phyloP scores from a whole-genome alignment of 2,329 filamentous ascomycete genomes.

The Rhinocladiella similis region DNA sequence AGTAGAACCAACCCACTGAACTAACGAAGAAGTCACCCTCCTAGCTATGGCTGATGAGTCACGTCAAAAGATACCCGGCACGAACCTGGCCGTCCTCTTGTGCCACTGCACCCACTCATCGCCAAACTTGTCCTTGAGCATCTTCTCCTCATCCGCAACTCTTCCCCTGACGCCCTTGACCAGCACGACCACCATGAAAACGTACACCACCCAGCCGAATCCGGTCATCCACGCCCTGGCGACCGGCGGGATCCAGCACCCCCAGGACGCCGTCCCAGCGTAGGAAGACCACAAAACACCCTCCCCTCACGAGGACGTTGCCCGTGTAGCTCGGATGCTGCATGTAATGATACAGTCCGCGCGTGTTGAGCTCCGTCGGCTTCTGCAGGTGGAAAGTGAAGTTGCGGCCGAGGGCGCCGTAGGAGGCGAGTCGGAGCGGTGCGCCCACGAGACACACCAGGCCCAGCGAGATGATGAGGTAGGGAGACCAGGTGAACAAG shows the following conservation, averaged over 20 bases:
- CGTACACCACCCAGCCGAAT: slow-evolving; percentile 10
- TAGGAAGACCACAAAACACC: slow-evolving; percentile 32
- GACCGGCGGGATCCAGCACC: slow-evolving; percentile 38
- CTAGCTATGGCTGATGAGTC: too few relatives aligned
- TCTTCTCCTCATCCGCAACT: slow-evolving; percentile 52
- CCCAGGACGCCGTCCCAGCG: slow-evolving; percentile 41
- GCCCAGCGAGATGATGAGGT: background rate
- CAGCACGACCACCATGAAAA: slow-evolving; percentile 4
- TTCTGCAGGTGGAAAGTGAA: slow-evolving; percentile 55
- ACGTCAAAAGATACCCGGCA: slow-evolving; percentile 46
- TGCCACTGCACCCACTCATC: slow-evolving; percentile 53
- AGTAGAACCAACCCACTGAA: too few relatives aligned
- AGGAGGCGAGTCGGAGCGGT: slow-evolving; percentile 41
- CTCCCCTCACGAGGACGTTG: slow-evolving; percentile 34
- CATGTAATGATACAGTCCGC: slow-evolving; percentile 50
- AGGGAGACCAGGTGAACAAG: background rate
- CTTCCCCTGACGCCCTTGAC: slow-evolving; percentile 34
- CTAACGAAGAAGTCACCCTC: too few relatives aligned
- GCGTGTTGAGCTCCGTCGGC: slow-evolving; percentile 49
- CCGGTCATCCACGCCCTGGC: slow-evolving; percentile 17
- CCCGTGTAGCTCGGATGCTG: slow-evolving; percentile 58
- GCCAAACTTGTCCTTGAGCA: slow-evolving; percentile 51
- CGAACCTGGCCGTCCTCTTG: slow-evolving; percentile 48
- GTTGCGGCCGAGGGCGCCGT: slow-evolving; percentile 48
- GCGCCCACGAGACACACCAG: slow-evolving; percentile 18